Evolutionary conservation across 2,329 filamentous ascomycete species (phyloP).

Genomic region (Neopestalotiopsis sp.): DNA sequence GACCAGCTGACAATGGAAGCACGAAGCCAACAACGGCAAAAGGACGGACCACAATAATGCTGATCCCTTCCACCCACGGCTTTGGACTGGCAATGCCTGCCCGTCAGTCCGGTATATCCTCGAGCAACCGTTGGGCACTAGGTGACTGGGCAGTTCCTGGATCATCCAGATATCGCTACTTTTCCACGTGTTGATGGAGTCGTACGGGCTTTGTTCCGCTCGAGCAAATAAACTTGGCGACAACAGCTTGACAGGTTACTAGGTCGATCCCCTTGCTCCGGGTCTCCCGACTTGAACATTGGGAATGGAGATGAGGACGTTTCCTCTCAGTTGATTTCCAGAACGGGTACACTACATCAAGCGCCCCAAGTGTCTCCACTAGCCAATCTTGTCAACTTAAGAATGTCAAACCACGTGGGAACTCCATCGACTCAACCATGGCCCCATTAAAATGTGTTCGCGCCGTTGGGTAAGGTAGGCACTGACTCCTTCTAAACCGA

Average conservation of each 20-base stretch:
- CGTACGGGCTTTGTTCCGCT: not conserved
- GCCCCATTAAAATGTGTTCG: not conserved
- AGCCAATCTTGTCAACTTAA: not conserved
- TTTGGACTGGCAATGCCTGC: not conserved
- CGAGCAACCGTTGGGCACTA: not conserved
- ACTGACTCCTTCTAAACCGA: not conserved
- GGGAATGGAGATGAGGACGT: not conserved
- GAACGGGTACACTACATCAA: not conserved
- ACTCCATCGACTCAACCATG: not conserved
- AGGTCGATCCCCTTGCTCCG: not conserved
- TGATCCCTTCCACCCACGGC: not conserved
- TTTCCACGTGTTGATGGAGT: not conserved
- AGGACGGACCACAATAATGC: constrained; percentile 1
- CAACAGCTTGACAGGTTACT: not conserved
- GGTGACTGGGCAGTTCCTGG: not conserved
- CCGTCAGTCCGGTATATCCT: not conserved
- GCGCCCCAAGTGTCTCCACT: not conserved
- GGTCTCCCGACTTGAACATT: not conserved
- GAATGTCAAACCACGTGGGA: not conserved
- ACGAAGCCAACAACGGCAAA: constrained; percentile 4
- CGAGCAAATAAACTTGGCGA: not conserved
- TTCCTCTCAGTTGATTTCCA: not conserved
- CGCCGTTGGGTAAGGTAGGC: not conserved
- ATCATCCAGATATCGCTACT: not conserved
- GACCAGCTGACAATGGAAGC: not conserved